phyloP scores from a whole-genome alignment of 164 flowering plant genomes.

The Tetrastigma voinierianum region DNA sequence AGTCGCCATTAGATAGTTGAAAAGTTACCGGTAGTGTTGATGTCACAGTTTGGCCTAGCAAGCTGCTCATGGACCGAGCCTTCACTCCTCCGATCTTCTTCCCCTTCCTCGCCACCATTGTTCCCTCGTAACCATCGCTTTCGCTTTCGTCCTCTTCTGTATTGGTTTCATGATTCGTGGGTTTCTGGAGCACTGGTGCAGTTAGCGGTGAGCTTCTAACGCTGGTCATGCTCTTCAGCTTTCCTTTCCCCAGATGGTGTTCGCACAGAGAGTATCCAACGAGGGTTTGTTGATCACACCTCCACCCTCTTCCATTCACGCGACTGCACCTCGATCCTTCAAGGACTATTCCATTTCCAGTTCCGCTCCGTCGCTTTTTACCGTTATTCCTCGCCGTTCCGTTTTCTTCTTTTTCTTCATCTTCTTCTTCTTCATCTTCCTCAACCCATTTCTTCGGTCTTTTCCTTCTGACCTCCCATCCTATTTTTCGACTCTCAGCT shows the following conservation, averaged over 20 bases:
- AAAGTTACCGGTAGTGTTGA: background rate
- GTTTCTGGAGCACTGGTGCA: no score
- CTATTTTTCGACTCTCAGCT: background rate
- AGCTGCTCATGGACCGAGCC: constrained; percentile 47
- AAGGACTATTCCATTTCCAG: background rate
- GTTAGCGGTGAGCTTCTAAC: constrained; percentile 27
- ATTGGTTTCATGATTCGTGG: background rate
- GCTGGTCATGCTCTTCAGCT: constrained; percentile 60
- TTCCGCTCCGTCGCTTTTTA: background rate
- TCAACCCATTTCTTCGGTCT: background rate
- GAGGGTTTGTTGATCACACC: constrained; percentile 79
- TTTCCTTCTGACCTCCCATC: background rate
- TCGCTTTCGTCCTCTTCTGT: constrained; percentile 14
- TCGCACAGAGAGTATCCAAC: constrained; percentile 88
- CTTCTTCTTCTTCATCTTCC: background rate
- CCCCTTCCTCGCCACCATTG: constrained; percentile 29
- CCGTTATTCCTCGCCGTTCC: background rate
- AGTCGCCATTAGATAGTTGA: background rate
- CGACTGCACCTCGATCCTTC: constrained; percentile 92
- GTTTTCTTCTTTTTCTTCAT: no score
- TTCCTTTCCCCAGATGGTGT: constrained; percentile 89
- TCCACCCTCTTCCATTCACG: constrained; percentile 87
- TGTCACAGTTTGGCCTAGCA: constrained; percentile 3
- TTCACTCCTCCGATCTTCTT: constrained; percentile 70
- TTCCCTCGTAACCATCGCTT: constrained; percentile 15